Evolutionary conservation across 768 basidiomycete species (phyloP), one percentile per base, ranked within the genome.

Genomic region (Suillus luteus): DNA sequence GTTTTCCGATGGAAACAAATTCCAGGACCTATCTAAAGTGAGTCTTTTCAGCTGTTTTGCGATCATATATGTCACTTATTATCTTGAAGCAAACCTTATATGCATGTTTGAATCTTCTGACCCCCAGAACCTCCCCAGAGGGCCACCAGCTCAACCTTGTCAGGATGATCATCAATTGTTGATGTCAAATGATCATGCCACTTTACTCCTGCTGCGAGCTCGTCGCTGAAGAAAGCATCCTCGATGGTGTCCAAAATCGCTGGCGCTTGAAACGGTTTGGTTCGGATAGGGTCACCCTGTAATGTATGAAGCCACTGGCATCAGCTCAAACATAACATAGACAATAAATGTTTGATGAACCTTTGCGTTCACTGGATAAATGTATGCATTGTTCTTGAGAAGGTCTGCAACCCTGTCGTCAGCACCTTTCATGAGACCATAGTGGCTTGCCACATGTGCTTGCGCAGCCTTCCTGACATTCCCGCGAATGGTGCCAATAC

Each of bases 1-100:
- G 4, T 80, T 78, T 66, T 65, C 67, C 9, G 77, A 81, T 66
- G 77, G 74, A 2, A 67, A 68, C 17, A 81, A 81, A 59, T 71
- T 71, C 58, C 71, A 73, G 48, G 78, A 81, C 61, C 69, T 81
- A 8, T 64, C 71, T 15, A 79, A 76, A 68, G 78, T 80, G 63
- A 54, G 27, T 64, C 48, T 43, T 63, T 38, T 55, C 2, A 2
- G 27, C 15, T 33, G 19, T 54, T 58, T 55, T 8, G 15, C 51
- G 11, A 43, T 61, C 22, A 59, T 12, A 24, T 24, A 31, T 55
- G 51, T 62, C 44, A 31, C 49, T 38, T 12, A 43, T 64, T n/a
- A 55, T 44, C 5, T 48, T 35, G 54, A 31, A 57, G 44, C 48
- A 62, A 40, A 9, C 55, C 11, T n/a, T 65, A 2, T 55, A 62